Evolutionary conservation across 768 basidiomycete genomes (phyloP).

Genomic region (Boletellus ananiceps): DNA sequence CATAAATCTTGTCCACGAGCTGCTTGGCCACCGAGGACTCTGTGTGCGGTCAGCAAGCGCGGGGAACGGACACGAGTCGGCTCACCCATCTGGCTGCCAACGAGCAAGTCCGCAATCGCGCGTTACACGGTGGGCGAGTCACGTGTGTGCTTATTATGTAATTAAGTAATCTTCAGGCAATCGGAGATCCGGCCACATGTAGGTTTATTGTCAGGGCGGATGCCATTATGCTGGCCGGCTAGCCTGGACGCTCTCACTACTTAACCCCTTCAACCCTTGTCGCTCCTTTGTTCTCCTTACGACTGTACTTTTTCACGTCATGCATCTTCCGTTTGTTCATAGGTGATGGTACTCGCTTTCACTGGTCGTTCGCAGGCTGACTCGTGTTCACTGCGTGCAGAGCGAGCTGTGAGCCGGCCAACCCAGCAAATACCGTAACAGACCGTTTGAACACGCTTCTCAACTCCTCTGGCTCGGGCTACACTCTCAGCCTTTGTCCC

Average conservation of each 20-base stretch:
- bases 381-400: background rate
- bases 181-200: too few relatives aligned
- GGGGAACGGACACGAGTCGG: background rate
- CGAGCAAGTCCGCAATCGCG: background rate
- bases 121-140: background rate
- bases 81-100: conserved; percentile 20
- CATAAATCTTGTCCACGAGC: conserved; percentile 90
- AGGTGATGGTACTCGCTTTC: conserved; percentile 6
- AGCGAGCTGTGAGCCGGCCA: conserved; percentile 35
- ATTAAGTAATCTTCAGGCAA: background rate
- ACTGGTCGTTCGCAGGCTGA: conserved; percentile 1
- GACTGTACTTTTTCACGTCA: background rate
- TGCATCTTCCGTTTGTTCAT: conserved; percentile 7
- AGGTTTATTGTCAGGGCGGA: background rate
- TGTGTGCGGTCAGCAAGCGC: conserved; percentile 24
- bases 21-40: conserved; percentile 75
- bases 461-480: conserved; percentile 62
- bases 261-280: background rate
- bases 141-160: background rate
- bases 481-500: conserved; percentile 63
- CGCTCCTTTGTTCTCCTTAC: background rate
- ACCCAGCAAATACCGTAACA: conserved; percentile 58
- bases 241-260: background rate
- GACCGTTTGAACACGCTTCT: conserved; percentile 63
- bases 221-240: background rate